These are phyloP conservation scores for Xeromyces bisporus DNA, from an alignment of 495 filamentous ascomycete species.

Conservation along the genomic window DNA sequence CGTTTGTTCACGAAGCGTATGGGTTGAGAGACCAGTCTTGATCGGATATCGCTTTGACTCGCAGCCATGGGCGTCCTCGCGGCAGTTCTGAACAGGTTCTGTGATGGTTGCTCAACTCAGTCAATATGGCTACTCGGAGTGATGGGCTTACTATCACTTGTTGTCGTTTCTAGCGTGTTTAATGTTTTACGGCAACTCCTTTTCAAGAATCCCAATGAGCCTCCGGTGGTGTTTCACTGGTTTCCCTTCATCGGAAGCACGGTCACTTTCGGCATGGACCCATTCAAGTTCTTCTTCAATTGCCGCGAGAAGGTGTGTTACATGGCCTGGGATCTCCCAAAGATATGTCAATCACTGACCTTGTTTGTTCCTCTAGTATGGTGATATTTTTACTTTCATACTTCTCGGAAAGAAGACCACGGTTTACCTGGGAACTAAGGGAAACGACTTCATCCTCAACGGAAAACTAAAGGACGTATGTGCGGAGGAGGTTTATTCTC, in stretches of 20 bases:
- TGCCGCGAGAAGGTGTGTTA: slow-evolving; percentile 34
- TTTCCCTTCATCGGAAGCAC: slow-evolving; percentile 46
- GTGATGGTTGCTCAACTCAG: slow-evolving; percentile 23
- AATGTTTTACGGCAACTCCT: slow-evolving; percentile 58
- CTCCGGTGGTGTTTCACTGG: slow-evolving; percentile 49
- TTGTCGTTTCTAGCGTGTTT: slow-evolving; percentile 24
- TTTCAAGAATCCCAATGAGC: slow-evolving; percentile 46
- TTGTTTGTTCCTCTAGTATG: slow-evolving; percentile 27
- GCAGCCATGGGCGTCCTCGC: slow-evolving; percentile 24
- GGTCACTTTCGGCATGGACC: slow-evolving; percentile 47
- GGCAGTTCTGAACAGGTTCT: slow-evolving; percentile 19
- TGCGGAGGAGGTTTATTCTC: slow-evolving; percentile 47
- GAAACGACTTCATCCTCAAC: slow-evolving; percentile 47
- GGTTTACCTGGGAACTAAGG: slow-evolving; percentile 42
- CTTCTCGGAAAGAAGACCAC: slow-evolving; percentile 47
- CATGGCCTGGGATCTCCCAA: too few relatives aligned
- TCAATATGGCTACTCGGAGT: slow-evolving; percentile 16
- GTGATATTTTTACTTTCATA: slow-evolving; percentile 48
- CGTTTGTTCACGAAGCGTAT: too few relatives aligned
- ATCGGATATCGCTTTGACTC: too few relatives aligned
- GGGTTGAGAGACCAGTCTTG: too few relatives aligned
- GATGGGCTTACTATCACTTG: slow-evolving; percentile 14
- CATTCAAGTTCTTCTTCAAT: slow-evolving; percentile 41
- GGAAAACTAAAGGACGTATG: slow-evolving; percentile 44
- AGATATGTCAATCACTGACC: too few relatives aligned